Base-by-base conservation (phyloP, 2,329 filamentous ascomycete species). In the Aspergillus hiratsukae region DNA sequence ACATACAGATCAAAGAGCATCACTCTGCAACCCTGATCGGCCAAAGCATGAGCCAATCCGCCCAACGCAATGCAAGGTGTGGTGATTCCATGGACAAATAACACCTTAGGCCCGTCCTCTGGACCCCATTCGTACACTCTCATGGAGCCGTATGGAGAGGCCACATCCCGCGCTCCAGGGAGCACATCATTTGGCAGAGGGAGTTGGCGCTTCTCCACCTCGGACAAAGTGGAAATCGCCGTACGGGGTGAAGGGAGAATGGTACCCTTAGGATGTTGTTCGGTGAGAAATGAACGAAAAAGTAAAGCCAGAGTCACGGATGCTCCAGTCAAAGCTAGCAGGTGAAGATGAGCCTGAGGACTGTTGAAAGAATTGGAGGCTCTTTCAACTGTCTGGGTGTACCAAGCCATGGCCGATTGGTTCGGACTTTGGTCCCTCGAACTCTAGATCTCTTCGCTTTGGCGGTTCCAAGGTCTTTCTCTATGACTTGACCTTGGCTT, bases 111-210 rank as follows among this genome's bases (percentile, higher is more conserved):
- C 1, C 89, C 90, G 37, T 81, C 75, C 57, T 84, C 80, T 0
- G 89, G 88, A 0, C 91, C 91, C 82, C 87, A 94, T 77, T 95
- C 91, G 69, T 91, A 93, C 3, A 90, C 86, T 48, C 87, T 78
- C 59, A 90, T 83, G 4, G 76, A 83, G 17, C 90, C 90, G 67
- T 90, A 91, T 2, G 76, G 75, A 7, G 67, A 73, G 3, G 66
- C 61, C 17, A 94, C 84, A 68, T 91, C 84, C 56, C 89, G 81
- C 0, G 77, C 83, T 6, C 89, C 72, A 4, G 72, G 72, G 5
- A 92, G 80, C 17, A 82, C 81, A 70, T 90, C 81, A 3, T 84
- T 84, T 1, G 88, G 88, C 70, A 94, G 91, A 2, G 85, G 81
- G 6, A 81, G 69, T 23, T 67, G 64, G 40, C 69, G 67, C 48